A percentile compares a stretch with the other conserved stretches of the same genome.
phyloP scores from a whole-genome alignment of 306 rosid genomes.

The Inga laurina region DNA sequence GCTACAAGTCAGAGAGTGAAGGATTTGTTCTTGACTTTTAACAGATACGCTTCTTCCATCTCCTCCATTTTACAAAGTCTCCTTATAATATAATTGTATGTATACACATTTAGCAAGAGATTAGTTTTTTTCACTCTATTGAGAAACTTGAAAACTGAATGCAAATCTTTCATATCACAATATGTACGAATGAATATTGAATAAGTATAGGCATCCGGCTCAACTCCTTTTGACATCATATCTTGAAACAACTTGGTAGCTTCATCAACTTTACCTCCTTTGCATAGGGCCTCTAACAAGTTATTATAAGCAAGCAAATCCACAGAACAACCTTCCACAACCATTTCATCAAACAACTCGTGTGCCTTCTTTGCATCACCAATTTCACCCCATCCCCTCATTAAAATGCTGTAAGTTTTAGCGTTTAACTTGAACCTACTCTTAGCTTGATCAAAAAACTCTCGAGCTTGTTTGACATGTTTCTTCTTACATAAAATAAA shows the following conservation, averaged over 20 bases:
- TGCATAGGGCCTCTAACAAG: constrained; percentile 71
- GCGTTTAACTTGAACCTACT: constrained; percentile 46
- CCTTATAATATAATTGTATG: constrained; percentile 79
- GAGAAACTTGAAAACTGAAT: constrained; percentile 70
- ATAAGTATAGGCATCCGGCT: constrained; percentile 70
- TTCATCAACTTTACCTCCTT: constrained; percentile 64
- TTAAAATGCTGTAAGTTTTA: constrained; percentile 74
- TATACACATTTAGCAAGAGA: constrained; percentile 67
- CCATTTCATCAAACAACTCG: constrained; percentile 80
- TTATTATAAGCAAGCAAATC: constrained; percentile 79
- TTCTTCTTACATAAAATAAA: constrained; percentile 66
- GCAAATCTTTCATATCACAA: constrained; percentile 64
- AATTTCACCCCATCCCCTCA: constrained; percentile 76
- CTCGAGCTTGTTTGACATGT: constrained; percentile 69
- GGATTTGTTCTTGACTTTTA: no score
- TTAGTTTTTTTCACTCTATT: constrained; percentile 61
- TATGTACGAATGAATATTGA: constrained; percentile 72
- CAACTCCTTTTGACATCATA: constrained; percentile 54
- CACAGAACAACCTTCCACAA: constrained; percentile 50
- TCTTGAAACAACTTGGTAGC: constrained; percentile 57
- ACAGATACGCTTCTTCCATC: constrained; percentile 87
- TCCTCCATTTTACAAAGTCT: constrained; percentile 74
- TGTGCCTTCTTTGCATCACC: constrained; percentile 59
- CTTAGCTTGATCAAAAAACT: constrained; percentile 68
- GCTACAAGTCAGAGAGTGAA: no score